Evolutionary conservation across 2,329 filamentous ascomycete genomes (phyloP).

Genomic region (Epichloe gansuensis): DNA sequence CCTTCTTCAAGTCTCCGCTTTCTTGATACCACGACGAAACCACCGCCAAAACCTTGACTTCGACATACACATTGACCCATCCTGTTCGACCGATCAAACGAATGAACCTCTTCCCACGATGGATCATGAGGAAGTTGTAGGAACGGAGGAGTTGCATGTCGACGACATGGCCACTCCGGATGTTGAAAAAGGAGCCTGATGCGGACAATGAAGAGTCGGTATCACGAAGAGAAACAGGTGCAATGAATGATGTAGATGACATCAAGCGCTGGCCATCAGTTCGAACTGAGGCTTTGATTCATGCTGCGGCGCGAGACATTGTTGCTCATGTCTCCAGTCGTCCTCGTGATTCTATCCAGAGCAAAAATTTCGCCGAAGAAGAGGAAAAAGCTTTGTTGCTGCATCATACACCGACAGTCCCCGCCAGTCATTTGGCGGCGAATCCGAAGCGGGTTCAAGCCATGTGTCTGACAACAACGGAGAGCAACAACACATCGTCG

Average conservation of each 20-base stretch:
- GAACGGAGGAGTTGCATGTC: not conserved
- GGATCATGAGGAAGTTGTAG: constrained; percentile 3
- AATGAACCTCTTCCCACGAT: constrained; percentile 5
- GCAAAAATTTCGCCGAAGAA: constrained; percentile 5
- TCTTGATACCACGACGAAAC: constrained; percentile 15
- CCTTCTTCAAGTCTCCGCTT: not conserved
- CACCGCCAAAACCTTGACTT: constrained; percentile 29
- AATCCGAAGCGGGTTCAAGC: constrained; percentile 12
- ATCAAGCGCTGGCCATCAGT: constrained; percentile 27
- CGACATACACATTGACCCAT: constrained; percentile 35
- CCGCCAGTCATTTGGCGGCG: constrained; percentile 14
- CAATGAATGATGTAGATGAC: constrained; percentile 9
- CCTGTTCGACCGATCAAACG: constrained; percentile 25
- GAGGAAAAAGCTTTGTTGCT: constrained; percentile 14
- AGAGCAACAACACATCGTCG: constrained; percentile 6
- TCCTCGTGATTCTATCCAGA: constrained; percentile 15
- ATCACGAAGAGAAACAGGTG: constrained; percentile 11
- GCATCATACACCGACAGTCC: constrained; percentile 11
- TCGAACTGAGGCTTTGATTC: constrained; percentile 40
- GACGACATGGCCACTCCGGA: not conserved
- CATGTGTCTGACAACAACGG: constrained; percentile 9
- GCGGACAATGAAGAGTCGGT: not conserved
- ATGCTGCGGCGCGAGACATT: constrained; percentile 39
- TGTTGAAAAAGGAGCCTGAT: not conserved
- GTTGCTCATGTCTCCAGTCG: constrained; percentile 26